Evolutionary conservation across 345 rosid genomes (phyloP).

Genomic region (Pistacia atlantica): DNA sequence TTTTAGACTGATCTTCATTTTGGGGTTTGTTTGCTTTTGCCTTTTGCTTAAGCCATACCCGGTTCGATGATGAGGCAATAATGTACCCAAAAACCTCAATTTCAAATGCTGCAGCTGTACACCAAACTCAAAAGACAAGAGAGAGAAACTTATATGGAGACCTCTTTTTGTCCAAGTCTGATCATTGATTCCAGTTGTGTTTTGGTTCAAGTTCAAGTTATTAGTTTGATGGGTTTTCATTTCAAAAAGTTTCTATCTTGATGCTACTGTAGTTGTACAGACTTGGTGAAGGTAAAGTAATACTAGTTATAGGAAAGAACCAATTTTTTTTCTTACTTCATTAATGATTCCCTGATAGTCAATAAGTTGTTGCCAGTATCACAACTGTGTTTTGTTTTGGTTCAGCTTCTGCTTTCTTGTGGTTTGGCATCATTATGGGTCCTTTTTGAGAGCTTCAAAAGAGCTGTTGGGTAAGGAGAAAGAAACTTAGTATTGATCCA

Average conservation of each 20-base stretch:
- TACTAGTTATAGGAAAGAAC: constrained; percentile 33
- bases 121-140: constrained; percentile 27
- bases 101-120: constrained; percentile 38
- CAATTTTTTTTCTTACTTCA: constrained; percentile 41
- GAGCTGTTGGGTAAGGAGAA: constrained; percentile 23
- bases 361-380: constrained; percentile 30
- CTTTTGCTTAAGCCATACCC: constrained; percentile 48
- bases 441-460: constrained; percentile 23
- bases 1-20: constrained; percentile 1
- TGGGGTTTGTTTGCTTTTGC: constrained; percentile 39
- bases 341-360: constrained; percentile 51
- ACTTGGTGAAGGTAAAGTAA: constrained; percentile 28
- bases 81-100: constrained; percentile 47
- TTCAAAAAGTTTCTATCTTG: constrained; percentile 40
- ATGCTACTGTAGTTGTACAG: constrained; percentile 36
- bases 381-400: constrained; percentile 42
- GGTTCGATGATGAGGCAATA: constrained; percentile 84
- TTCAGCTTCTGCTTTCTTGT: constrained; percentile 30
- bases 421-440: constrained; percentile 47
- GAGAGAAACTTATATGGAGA: constrained; percentile 21
- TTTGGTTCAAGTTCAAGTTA: constrained; percentile 27
- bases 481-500: constrained; percentile 26
- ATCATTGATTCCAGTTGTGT: constrained; percentile 67
- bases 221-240: constrained; percentile 25
- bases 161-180: constrained; percentile 32